Percentiles rank a stretch among this genome's conserved stretches.
These are phyloP conservation scores for Nymphaea colorata DNA, from an alignment of 164 flowering plant genomes.

Conservation along the genomic window DNA sequence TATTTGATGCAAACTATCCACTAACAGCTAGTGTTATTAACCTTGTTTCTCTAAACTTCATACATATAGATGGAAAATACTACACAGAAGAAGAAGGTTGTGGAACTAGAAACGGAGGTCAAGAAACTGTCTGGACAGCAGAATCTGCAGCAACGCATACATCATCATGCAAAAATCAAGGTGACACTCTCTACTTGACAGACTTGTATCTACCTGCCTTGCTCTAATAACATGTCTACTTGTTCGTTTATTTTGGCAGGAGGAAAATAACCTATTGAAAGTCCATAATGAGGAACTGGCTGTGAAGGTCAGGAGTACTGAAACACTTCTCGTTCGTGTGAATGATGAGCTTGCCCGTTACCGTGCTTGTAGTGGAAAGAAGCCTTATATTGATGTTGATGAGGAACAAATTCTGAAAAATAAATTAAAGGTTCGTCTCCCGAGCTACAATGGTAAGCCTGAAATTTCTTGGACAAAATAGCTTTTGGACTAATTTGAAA, in stretches of 20 bases:
- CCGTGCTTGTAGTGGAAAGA: conserved; percentile 48
- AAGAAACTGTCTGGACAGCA: conserved; percentile 88
- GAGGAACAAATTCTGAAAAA: conserved; percentile 39
- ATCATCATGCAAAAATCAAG: neutral
- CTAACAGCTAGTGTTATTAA: too few species aligned
- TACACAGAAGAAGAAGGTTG: conserved; percentile 44
- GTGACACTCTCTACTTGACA: neutral
- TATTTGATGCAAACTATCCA: too few species aligned
- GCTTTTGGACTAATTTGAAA: neutral
- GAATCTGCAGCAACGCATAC: conserved; percentile 87
- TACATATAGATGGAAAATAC: conserved; percentile 44
- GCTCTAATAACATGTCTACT: too few species aligned
- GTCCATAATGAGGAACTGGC: conserved; percentile 61
- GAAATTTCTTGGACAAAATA: neutral
- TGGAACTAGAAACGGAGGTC: conserved; percentile 72
- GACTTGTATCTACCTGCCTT: too few species aligned
- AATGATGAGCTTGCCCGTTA: conserved; percentile 61
- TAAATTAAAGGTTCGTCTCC: conserved; percentile 52
- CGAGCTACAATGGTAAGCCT: neutral
- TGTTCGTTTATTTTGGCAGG: conserved; percentile 30
- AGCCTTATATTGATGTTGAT: conserved; percentile 38
- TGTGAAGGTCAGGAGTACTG: conserved; percentile 42
- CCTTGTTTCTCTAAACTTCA: conserved; percentile 1
- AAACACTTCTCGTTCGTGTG: conserved; percentile 43
- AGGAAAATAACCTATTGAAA: conserved; percentile 71